A percentile compares a stretch with the other conserved stretches of the same genome.
phyloP scores from a whole-genome alignment of 169 alveolate genomes.

The Plasmodium falciparum region DNA sequence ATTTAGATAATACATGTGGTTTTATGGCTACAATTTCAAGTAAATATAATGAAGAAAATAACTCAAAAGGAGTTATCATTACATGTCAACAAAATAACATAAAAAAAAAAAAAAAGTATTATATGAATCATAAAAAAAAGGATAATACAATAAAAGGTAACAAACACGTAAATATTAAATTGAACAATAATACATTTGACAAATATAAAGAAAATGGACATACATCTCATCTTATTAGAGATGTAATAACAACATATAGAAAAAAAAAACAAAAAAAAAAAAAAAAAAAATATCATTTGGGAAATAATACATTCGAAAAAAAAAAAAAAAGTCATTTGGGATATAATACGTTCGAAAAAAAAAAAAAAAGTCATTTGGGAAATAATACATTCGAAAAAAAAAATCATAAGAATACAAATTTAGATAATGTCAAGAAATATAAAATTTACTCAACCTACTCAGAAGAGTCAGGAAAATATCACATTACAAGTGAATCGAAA shows the following conservation, averaged over 20 bases:
- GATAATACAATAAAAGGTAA: background rate
- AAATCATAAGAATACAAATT: background rate
- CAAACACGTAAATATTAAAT: background rate
- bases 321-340: background rate
- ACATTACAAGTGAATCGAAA: no score
- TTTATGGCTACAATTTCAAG: slow-evolving; percentile 48
- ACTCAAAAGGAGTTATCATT: slow-evolving; percentile 27
- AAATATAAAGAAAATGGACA: background rate
- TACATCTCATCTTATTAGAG: background rate
- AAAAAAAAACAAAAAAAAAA: background rate
- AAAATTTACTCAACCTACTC: background rate
- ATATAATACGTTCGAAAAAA: background rate
- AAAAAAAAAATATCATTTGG: background rate
- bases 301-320: background rate
- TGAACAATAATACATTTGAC: background rate
- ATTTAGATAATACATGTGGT: slow-evolving; percentile 31
- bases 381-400: background rate
- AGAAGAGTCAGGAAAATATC: background rate
- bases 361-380: background rate
- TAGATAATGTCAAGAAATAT: background rate
- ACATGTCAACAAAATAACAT: slow-evolving; percentile 1
- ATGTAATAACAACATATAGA: background rate
- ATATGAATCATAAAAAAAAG: background rate
- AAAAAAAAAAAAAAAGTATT: background rate
- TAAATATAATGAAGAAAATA: background rate